Conservation (phyloP, 1,284 basidiomycete species). For the Ganoderma lucidum region DNA sequence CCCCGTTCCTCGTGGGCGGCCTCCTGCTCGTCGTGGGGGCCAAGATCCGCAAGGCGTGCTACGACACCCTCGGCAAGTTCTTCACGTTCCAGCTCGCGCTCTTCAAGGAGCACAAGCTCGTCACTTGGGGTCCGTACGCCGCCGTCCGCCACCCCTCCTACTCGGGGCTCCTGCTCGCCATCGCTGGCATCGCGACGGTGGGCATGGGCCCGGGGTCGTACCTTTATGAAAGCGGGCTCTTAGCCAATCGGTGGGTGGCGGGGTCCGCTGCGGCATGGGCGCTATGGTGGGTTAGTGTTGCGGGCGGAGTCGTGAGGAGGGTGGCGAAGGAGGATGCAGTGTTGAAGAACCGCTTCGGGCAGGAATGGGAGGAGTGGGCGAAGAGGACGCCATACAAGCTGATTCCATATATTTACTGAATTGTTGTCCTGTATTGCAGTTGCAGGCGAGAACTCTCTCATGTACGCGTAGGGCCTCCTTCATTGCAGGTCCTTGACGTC, state of each 20-base stretch:
- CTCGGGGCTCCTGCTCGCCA: neutral
- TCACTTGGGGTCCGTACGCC: slow-evolving; percentile 2
- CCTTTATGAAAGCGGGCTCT: neutral
- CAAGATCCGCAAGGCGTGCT: neutral
- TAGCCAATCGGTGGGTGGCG: neutral
- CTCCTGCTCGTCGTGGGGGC: slow-evolving; percentile 1
- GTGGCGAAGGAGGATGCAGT: slow-evolving; percentile 13
- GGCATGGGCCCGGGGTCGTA: neutral
- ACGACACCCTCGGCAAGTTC: slow-evolving; percentile 2
- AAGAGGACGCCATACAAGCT: slow-evolving; percentile 16
- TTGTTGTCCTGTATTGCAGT: neutral
- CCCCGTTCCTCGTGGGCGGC: slow-evolving; percentile 6
- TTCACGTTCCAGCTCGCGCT: slow-evolving; percentile 6
- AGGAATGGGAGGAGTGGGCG: slow-evolving; percentile 20
- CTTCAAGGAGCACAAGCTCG: slow-evolving; percentile 8
- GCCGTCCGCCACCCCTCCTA: slow-evolving; percentile 1
- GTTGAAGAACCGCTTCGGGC: slow-evolving; percentile 14
- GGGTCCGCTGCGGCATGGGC: neutral
- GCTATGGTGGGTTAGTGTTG: neutral
- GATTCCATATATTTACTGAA: slow-evolving; percentile 12
- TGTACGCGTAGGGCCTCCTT: too few relatives aligned
- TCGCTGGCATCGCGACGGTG: neutral
- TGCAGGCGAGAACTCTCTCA: too few relatives aligned
- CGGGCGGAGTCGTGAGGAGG: slow-evolving; percentile 3
- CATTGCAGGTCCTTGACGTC: too few relatives aligned